Conservation (phyloP, 1,139 yeast species). For the Sugiyamaella grinbergsii region DNA sequence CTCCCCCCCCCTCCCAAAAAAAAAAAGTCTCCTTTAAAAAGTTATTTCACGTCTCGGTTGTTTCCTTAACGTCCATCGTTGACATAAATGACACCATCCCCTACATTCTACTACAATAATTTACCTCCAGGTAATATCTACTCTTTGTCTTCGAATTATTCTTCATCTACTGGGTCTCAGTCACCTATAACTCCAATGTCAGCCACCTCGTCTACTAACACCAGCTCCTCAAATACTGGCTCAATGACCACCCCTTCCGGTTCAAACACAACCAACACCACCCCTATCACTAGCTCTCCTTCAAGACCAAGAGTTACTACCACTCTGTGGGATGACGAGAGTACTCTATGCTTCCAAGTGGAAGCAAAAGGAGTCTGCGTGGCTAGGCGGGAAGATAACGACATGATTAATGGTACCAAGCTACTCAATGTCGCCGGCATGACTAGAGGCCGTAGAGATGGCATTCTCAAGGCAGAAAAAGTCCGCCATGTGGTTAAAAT, state of each 20-base stretch:
- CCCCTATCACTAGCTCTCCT: conserved; percentile 14
- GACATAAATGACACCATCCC: too few species aligned
- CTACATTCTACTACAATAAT: neutral
- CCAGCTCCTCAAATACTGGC: conserved; percentile 7
- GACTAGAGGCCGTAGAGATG: conserved; percentile 96
- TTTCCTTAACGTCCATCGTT: too few species aligned
- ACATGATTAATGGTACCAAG: conserved; percentile 92
- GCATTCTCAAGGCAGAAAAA: conserved; percentile 82
- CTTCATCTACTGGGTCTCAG: neutral
- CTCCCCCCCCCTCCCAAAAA: too few species aligned
- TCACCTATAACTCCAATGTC: conserved; percentile 1
- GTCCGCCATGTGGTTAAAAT: conserved; percentile 86
- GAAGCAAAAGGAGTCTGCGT: conserved; percentile 87
- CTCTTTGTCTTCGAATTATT: neutral
- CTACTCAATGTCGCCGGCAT: conserved; percentile 84
- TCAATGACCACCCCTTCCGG: conserved; percentile 15
- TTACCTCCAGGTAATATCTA: neutral
- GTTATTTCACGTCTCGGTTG: too few species aligned
- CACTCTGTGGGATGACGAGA: conserved; percentile 95
- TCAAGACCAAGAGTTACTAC: conserved; percentile 75
- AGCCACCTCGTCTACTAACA: conserved; percentile 1
- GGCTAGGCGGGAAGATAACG: conserved; percentile 87
- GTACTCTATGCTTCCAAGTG: conserved; percentile 89
- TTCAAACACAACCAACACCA: conserved; percentile 6
- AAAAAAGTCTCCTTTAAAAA: too few species aligned